These are phyloP conservation scores for Globisporangium rhizosaccharum DNA, from an alignment of 352 stramenopile species.

Conservation along the genomic window DNA sequence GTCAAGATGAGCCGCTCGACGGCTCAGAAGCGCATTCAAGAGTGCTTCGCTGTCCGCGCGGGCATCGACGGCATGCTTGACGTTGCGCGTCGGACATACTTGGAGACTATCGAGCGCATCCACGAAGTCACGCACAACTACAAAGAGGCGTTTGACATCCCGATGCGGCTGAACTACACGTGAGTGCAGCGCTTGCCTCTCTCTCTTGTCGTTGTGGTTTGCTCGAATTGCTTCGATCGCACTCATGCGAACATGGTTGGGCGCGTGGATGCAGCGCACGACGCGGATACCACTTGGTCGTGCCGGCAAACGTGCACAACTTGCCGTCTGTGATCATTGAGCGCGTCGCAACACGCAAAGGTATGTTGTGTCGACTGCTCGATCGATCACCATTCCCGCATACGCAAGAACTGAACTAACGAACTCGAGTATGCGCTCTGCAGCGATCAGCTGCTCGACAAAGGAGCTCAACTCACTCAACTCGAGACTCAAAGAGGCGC, in stretches of 20 bases:
- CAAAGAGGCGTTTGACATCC: conserved; percentile 62
- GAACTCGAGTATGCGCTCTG: conserved; percentile 9
- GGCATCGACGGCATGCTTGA: conserved; percentile 86
- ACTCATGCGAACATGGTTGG: background rate
- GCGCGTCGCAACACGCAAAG: conserved; percentile 53
- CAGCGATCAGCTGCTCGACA: conserved; percentile 85
- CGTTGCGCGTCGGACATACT: conserved; percentile 69
- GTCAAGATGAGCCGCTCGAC: conserved; percentile 60
- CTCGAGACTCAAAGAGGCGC: conserved; percentile 69
- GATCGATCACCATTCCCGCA: background rate
- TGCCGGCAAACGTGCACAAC: conserved; percentile 48
- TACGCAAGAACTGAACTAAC: background rate
- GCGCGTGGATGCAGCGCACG: conserved; percentile 24
- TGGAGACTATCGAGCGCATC: conserved; percentile 82
- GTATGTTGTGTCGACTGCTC: conserved; percentile 17
- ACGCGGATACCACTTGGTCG: conserved; percentile 67
- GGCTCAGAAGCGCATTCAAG: conserved; percentile 81
- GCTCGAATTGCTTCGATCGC: background rate
- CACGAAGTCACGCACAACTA: conserved; percentile 69
- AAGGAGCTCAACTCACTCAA: conserved; percentile 85
- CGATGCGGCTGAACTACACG: conserved; percentile 76
- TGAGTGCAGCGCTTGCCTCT: conserved; percentile 12
- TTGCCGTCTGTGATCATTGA: conserved; percentile 64
- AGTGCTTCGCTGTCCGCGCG: conserved; percentile 74
- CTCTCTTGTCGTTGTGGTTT: background rate